phyloP scores from a whole-genome alignment of 2,329 filamentous ascomycete species.

The Diaporthe nobilis region DNA sequence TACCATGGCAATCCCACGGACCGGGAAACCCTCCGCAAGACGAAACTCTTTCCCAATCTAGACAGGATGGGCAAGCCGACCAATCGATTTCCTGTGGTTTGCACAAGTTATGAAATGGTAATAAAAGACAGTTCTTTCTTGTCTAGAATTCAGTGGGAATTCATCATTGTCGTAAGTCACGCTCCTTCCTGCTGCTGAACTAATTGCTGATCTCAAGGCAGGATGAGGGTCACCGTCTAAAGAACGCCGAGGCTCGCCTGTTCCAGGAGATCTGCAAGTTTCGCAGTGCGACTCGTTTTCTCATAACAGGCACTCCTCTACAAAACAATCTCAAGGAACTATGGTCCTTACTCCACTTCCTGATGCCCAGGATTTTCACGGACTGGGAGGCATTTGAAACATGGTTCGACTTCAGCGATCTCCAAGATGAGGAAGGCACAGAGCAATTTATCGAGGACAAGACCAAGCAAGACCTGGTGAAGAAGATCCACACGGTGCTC shows the following conservation, averaged over 20 bases:
- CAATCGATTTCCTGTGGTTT: constrained; percentile 87
- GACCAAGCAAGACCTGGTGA: constrained; percentile 81
- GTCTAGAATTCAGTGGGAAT: constrained; percentile 91
- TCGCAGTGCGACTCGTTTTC: constrained; percentile 87
- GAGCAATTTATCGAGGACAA: constrained; percentile 85
- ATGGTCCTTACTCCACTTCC: constrained; percentile 94
- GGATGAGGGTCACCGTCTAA: constrained; percentile 97
- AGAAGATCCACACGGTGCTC: constrained; percentile 92
- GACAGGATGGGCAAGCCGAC: constrained; percentile 67
- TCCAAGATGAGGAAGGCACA: constrained; percentile 85
- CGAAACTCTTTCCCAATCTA: constrained; percentile 79
- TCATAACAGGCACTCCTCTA: constrained; percentile 94
- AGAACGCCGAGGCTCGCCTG: constrained; percentile 94
- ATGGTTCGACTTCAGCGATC: constrained; percentile 97
- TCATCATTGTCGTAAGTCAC: constrained; percentile 86
- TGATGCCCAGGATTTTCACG: constrained; percentile 93
- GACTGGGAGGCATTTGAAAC: constrained; percentile 93
- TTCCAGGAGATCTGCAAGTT: constrained; percentile 92
- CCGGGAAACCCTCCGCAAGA: constrained; percentile 81
- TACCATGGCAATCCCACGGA: constrained; percentile 90
- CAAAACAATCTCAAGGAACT: constrained; percentile 97
- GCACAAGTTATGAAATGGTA: constrained; percentile 96
- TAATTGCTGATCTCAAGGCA: constrained; percentile 51
- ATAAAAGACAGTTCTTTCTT: constrained; percentile 89
- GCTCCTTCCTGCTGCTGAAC: neutral